Base-by-base conservation (phyloP, 2,329 filamentous ascomycete species). In the Fusarium xylarioides region DNA sequence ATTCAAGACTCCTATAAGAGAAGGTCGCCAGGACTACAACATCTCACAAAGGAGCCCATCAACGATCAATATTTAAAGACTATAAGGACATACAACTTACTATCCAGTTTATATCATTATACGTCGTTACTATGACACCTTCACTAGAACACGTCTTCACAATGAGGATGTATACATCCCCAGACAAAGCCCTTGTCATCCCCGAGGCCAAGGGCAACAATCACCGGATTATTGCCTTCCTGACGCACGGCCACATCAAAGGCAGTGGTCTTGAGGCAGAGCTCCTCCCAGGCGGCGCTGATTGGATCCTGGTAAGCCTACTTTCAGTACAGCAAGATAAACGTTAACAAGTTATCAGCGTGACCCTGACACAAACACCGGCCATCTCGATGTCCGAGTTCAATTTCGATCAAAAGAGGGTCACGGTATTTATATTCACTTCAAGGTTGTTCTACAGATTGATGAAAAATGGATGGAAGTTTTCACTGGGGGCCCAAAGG, bases 381-480 rank as follows among this genome's bases (percentile, higher is more conserved):
- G 63, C 1, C 61, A 66, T 23, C 43, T 66, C 3, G 63, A 66
- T 19, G 61, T 66, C 3, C 49, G 63, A 3, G 63, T 66, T 1
- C 63, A 66, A 5, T 66, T 66, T 3, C 30, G 43, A 10, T 66
- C 35, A 0, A 32, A 38, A 1, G 50, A 66, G 11, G 63, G 61
- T 0, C 42, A 66, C 2, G 49, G 61, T 0, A n/a, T 66, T 1
- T 66, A 66, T 0, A 26, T 66, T 3, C 28, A 66, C 32, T 58
- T 66, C 8, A 12, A 49, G 1, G 63, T 61, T 1, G 30, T 66
- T 14, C 11, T 66, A 1, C 43, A 66, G 12, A 66, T 66, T 10
- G 43, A 66, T 19, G 49, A 66, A 4, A 66, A 66, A 5, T 66
- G 63, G 61, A 66, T 66, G 61, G 63, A 66, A 3, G 63, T 66